These are phyloP conservation scores for Gillenia trifoliata DNA, from an alignment of 306 rosid species.

Conservation along the genomic window DNA sequence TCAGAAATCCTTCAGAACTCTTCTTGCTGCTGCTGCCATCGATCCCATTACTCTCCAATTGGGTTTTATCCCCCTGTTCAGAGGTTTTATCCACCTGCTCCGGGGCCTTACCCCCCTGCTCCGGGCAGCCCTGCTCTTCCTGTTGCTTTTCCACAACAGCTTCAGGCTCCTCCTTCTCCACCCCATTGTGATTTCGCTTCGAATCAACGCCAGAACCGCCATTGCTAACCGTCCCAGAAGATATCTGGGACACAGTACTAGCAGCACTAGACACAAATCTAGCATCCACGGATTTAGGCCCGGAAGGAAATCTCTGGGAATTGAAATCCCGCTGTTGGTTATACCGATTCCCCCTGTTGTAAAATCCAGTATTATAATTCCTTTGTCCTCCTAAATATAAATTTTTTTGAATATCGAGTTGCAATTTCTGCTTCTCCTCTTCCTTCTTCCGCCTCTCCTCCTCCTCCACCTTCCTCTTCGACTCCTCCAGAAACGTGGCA, in stretches of 20 bases:
- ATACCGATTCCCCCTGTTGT: background rate
- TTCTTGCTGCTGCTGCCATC: background rate
- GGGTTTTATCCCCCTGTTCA: background rate
- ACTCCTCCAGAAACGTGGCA: background rate
- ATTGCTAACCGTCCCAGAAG: background rate
- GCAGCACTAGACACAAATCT: background rate
- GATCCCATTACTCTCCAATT: background rate
- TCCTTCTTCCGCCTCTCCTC: background rate
- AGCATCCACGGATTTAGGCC: background rate
- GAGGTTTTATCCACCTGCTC: too few species aligned
- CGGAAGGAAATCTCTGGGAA: background rate
- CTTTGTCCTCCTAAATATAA: background rate
- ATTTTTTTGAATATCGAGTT: too few species aligned
- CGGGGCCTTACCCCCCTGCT: background rate
- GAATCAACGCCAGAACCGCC: background rate
- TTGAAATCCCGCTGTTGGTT: background rate
- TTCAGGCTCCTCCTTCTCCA: background rate
- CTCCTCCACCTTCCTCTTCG: background rate
- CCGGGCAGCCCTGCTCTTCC: background rate
- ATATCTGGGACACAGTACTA: background rate
- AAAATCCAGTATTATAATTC: background rate
- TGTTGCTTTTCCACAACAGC: background rate
- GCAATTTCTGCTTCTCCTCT: background rate
- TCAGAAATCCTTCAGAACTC: background rate
- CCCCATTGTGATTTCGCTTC: background rate